A percentile compares a stretch with the other conserved stretches of the same genome.
These are phyloP conservation scores for Metarhizium guizhouense DNA, from an alignment of 2,329 filamentous ascomycete genomes.

Conservation along the genomic window DNA sequence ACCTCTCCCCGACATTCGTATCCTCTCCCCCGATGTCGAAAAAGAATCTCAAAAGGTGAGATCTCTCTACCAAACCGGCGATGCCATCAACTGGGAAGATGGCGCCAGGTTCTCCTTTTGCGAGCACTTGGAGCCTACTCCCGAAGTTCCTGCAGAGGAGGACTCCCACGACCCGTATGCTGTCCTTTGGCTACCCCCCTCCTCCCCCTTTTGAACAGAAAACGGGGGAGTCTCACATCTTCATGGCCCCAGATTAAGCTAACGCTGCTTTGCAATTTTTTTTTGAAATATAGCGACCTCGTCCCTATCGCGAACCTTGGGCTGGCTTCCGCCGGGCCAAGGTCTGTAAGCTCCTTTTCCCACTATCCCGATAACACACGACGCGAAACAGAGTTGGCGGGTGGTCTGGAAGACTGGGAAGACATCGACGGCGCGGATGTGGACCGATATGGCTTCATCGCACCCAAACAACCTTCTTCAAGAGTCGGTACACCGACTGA, in stretches of 20 bases:
- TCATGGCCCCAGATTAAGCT: neutral
- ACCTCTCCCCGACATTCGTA: conserved; percentile 37
- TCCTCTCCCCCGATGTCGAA: conserved; percentile 47
- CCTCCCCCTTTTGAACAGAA: neutral
- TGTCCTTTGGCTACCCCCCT: conserved; percentile 33
- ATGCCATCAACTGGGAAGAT: conserved; percentile 43
- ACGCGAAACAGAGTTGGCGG: conserved; percentile 40
- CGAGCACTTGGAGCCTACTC: conserved; percentile 39
- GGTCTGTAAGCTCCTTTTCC: conserved; percentile 35
- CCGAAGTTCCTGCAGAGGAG: conserved; percentile 42
- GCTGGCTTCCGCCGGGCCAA: conserved; percentile 26
- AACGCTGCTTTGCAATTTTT: neutral
- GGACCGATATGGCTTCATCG: conserved; percentile 62
- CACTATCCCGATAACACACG: conserved; percentile 30
- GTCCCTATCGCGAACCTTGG: conserved; percentile 17
- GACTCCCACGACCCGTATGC: conserved; percentile 47
- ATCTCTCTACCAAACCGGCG: conserved; percentile 53
- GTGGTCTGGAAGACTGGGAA: conserved; percentile 59
- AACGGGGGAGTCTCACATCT: neutral
- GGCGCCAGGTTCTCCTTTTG: conserved; percentile 37
- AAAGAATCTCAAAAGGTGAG: conserved; percentile 60
- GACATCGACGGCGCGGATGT: conserved; percentile 52
- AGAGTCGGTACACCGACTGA: conserved; percentile 32
- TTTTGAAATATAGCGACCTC: conserved; percentile 13
- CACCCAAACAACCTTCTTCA: conserved; percentile 28